Evolutionary conservation across 768 basidiomycete genomes (phyloP), one percentile per base, ranked within the genome.

Genomic region (Rossbeevera mucosa): DNA sequence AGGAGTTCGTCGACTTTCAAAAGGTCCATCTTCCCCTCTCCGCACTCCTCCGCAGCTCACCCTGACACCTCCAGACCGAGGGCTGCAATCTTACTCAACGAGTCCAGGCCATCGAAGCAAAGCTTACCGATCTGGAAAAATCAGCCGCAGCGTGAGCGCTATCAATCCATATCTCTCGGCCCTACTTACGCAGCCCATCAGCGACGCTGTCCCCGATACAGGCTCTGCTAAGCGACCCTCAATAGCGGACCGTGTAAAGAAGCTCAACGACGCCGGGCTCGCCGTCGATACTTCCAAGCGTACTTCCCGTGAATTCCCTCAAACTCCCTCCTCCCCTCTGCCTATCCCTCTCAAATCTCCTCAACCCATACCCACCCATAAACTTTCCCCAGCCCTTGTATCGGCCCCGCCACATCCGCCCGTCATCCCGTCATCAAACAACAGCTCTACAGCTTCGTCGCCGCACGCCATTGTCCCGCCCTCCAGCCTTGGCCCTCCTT

Each of bases 201-300:
- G 61, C 46, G 50, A 52, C 28, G 48, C 50, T 22, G 50, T 40
- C 30, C 11, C 56, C 28, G 56, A 59, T 41, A 74, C 52, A 26
- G 76, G 71, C 31, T 67, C 76, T 14, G 72, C 74, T 38, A 69
- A 59, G 48, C 76, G 76, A 54, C 60, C 76, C 6, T 84, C 81
- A 46, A 90, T 95, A 53, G 86, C 87, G 22, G 91, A 92, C 71
- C 80, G 93, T 46, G 77, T 93, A 71, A 82, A 79, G 58, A 82
- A 86, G 14, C 70, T 95, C 18, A 79, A 85, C 63, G 82, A 81
- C 53, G 83, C 80, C 44, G 93, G 93, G 1, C 68, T 94, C 63
- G 72, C 77, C 11, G 76, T 83, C 16, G 74, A 77, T 24, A 72
- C 77, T 14, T 69, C 77, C 12, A 88, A 86, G 65, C 78, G 81